Conservation (phyloP, 257 asterid genomes). For the Solanum piurae region DNA sequence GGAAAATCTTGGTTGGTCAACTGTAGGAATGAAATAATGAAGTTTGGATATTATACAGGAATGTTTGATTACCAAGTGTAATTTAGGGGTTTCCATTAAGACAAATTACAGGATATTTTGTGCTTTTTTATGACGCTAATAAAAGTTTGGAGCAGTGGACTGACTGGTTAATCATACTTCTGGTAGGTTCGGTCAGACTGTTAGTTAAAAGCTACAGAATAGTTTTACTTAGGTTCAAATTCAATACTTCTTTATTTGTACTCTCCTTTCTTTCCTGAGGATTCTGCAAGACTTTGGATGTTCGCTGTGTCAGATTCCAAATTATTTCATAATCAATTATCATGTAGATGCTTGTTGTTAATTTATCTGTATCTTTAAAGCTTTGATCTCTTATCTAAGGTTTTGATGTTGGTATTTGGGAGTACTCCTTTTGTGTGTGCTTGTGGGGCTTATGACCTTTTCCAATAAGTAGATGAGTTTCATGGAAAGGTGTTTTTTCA, state of each 20-base stretch:
- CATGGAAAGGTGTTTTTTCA: neutral
- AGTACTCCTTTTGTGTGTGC: neutral
- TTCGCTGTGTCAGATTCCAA: neutral
- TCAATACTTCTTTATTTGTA: neutral
- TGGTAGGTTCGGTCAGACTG: neutral
- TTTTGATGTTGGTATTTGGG: neutral
- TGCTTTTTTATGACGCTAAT: neutral
- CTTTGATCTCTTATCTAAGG: neutral
- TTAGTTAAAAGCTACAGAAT: neutral
- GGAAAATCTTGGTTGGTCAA: neutral
- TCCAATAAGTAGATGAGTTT: neutral
- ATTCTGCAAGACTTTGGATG: neutral
- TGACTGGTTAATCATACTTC: neutral
- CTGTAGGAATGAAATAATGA: neutral
- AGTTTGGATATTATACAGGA: neutral
- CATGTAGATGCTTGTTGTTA: neutral
- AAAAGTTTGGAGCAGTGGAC: neutral
- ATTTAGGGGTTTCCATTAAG: neutral
- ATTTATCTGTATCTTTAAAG: neutral
- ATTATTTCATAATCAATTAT: neutral
- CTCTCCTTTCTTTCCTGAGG: neutral
- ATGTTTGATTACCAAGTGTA: neutral
- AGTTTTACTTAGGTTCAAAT: neutral
- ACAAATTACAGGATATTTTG: neutral
- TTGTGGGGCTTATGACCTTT: neutral